Evolutionary conservation across 2,329 filamentous ascomycete genomes (phyloP).

Genomic region (Fusarium tricinctum): DNA sequence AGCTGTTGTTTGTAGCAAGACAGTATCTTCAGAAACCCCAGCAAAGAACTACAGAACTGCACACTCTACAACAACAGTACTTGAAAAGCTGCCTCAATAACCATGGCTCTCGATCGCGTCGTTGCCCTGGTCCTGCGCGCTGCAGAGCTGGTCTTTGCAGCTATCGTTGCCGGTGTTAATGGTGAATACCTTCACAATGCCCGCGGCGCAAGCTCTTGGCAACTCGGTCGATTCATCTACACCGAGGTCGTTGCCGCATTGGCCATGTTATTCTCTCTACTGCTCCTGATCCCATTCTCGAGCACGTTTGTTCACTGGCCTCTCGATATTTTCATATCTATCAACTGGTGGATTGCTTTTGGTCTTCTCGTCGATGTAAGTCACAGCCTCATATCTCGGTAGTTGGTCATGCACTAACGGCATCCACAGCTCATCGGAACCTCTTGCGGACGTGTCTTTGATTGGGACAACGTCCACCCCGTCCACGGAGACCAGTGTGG

Average conservation of each 20-base stretch:
- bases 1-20: background rate
- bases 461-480: constrained; percentile 70
- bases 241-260: constrained; percentile 78
- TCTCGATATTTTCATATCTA: constrained; percentile 76
- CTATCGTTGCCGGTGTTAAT: constrained; percentile 78
- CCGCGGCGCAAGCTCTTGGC: constrained; percentile 63
- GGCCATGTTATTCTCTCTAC: constrained; percentile 75
- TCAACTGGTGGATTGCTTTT: constrained; percentile 79
- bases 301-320: constrained; percentile 78
- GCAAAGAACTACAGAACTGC: constrained; percentile 8
- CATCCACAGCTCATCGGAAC: constrained; percentile 57
- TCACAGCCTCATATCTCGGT: constrained; percentile 30
- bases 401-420: constrained; percentile 25
- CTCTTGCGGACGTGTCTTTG: constrained; percentile 69
- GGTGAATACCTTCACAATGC: constrained; percentile 73
- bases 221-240: constrained; percentile 78
- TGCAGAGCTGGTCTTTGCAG: constrained; percentile 75
- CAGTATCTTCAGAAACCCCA: constrained; percentile 8
- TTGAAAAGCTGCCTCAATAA: constrained; percentile 2
- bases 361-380: constrained; percentile 74
- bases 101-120: constrained; percentile 59
- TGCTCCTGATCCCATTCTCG: constrained; percentile 81
- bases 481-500: constrained; percentile 67
- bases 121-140: constrained; percentile 57
- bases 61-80: background rate